phyloP scores from a whole-genome alignment of 1,284 basidiomycete species.

The Leccinum pachyderme region DNA sequence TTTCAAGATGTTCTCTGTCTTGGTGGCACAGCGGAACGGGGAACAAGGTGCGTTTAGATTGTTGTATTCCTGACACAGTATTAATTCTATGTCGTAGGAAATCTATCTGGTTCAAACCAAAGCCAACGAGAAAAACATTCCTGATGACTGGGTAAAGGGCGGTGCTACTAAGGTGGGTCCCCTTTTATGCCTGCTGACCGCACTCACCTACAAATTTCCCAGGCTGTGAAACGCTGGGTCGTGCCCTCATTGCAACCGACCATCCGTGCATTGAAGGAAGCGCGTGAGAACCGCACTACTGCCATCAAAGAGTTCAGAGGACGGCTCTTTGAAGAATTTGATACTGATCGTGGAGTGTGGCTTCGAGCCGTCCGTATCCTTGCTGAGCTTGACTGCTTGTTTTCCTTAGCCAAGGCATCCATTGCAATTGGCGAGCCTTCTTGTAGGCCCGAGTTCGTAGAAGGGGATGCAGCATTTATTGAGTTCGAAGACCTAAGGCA shows the following conservation, averaged over 20 bases:
- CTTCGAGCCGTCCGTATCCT: conserved; percentile 74
- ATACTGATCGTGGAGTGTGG: conserved; percentile 80
- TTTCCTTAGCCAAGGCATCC: conserved; percentile 91
- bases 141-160: conserved; percentile 82
- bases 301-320: conserved; percentile 82
- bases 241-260: conserved; percentile 70
- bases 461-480: conserved; percentile 74
- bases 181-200: background rate
- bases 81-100: conserved; percentile 50
- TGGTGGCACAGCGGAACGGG: conserved; percentile 88
- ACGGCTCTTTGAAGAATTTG: conserved; percentile 83
- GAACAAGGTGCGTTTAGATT: conserved; percentile 56
- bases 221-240: conserved; percentile 75
- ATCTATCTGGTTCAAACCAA: conserved; percentile 85
- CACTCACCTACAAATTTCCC: conserved; percentile 8
- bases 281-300: conserved; percentile 79
- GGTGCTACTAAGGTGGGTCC: conserved; percentile 71
- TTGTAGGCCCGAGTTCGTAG: conserved; percentile 88
- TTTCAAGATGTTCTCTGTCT: conserved; percentile 48
- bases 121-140: conserved; percentile 59
- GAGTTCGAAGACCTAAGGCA: conserved; percentile 85
- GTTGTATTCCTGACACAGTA: background rate
- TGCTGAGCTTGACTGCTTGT: conserved; percentile 90
- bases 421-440: conserved; percentile 87
- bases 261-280: conserved; percentile 86